Conservation (phyloP, 768 basidiomycete genomes). For the Mycena floridula region DNA sequence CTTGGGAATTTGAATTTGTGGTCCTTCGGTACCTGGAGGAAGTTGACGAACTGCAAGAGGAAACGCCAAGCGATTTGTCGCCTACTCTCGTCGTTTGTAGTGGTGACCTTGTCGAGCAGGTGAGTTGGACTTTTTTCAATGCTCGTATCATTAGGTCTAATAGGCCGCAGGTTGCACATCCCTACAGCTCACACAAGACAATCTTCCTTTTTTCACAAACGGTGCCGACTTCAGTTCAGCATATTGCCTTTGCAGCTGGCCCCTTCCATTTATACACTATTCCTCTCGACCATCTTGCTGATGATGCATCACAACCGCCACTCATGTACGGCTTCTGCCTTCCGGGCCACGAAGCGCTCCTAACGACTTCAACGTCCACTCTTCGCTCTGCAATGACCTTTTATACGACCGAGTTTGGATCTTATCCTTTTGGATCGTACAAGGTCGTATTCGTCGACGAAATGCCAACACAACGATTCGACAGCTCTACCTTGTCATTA, state of each 20-base stretch:
- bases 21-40: constrained; percentile 83
- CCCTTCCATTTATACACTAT: constrained; percentile 81
- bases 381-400: constrained; percentile 89
- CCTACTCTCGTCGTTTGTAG: constrained; percentile 90
- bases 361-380: constrained; percentile 65
- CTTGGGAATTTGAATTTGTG: constrained; percentile 97
- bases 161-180: constrained; percentile 72
- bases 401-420: constrained; percentile 87
- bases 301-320: constrained; percentile 63
- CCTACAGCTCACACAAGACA: constrained; percentile 87
- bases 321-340: constrained; percentile 90
- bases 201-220: constrained; percentile 91
- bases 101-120: constrained; percentile 93
- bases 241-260: constrained; percentile 92
- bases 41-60: constrained; percentile 39
- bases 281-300: constrained; percentile 50
- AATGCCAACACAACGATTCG: constrained; percentile 73
- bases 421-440: constrained; percentile 93
- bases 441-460: constrained; percentile 94
- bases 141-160: constrained; percentile 7
- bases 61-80: constrained; percentile 50
- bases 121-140: constrained; percentile 23
- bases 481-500: constrained; percentile 79
- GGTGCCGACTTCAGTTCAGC: constrained; percentile 88
- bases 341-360: constrained; percentile 75